Conservation (phyloP, 1,284 basidiomycete species). For the Moesziomyces parantarcticus region DNA sequence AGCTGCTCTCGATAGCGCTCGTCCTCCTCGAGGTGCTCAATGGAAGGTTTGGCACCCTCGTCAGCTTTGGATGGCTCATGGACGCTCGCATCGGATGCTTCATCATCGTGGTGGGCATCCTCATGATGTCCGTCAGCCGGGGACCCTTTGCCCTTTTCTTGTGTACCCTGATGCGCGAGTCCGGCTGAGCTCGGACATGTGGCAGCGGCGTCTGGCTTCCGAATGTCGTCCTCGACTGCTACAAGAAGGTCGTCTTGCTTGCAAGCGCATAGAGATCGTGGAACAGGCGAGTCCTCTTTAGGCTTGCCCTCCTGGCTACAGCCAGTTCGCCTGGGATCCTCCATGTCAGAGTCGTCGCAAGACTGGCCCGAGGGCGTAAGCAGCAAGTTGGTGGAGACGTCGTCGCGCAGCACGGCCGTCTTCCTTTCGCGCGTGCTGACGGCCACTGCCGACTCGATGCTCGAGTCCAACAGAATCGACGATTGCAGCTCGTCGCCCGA, state of each 20-base stretch:
- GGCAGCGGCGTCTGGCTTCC: slow-evolving; percentile 8
- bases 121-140: background rate
- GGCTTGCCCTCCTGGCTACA: too few relatives aligned
- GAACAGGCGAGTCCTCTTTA: background rate
- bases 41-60: background rate
- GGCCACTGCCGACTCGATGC: background rate
- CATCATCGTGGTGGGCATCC: background rate
- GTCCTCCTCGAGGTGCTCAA: slow-evolving; percentile 1
- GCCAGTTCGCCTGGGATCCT: too few relatives aligned
- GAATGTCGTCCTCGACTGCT: slow-evolving; percentile 24
- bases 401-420: slow-evolving; percentile 1
- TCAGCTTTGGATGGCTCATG: background rate
- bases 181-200: background rate
- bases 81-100: background rate
- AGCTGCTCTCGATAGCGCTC: slow-evolving; percentile 13
- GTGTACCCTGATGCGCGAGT: background rate
- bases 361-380: slow-evolving; percentile 14
- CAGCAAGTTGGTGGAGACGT: slow-evolving; percentile 22
- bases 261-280: slow-evolving; percentile 10
- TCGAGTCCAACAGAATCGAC: background rate
- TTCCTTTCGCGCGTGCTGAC: background rate
- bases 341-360: slow-evolving; percentile 2
- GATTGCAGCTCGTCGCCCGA: background rate
- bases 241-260: slow-evolving; percentile 24
- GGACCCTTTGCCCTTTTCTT: too few relatives aligned